Evolutionary conservation across 2,329 filamentous ascomycete species (phyloP).

Genomic region (Nemania sp.): DNA sequence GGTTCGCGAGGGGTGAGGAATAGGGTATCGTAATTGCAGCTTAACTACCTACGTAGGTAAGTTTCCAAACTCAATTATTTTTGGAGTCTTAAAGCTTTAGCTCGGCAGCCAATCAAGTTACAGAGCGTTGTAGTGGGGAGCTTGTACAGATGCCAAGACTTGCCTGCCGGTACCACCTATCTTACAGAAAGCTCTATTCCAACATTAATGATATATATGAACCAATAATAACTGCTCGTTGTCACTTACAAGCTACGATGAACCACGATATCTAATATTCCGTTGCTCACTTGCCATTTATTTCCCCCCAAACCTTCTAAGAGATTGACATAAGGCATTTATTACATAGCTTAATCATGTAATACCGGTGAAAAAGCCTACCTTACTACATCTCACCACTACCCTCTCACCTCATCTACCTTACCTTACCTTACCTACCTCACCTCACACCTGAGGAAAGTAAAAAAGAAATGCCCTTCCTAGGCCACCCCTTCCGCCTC

Average conservation of each 20-base stretch:
- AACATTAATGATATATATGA: neutral
- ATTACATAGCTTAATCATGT: constrained; percentile 18
- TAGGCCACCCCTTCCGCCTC: constrained; percentile 56
- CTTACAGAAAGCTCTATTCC: neutral
- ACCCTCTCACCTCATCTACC: neutral
- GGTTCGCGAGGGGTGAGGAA: neutral
- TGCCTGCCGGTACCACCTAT: neutral
- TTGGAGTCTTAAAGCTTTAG: constrained; percentile 4
- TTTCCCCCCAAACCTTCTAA: neutral
- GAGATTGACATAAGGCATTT: neutral
- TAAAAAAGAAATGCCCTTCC: constrained; percentile 39
- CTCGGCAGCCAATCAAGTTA: constrained; percentile 40
- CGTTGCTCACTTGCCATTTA: neutral
- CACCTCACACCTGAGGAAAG: constrained; percentile 23
- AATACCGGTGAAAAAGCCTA: constrained; percentile 15
- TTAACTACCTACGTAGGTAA: constrained; percentile 16
- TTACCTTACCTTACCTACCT: neutral
- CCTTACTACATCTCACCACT: neutral
- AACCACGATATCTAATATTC: neutral
- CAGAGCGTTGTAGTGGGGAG: neutral
- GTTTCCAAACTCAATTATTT: neutral
- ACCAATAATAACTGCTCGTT: neutral
- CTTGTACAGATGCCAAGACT: constrained; percentile 21
- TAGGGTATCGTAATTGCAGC: neutral
- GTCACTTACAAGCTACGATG: neutral